These are phyloP conservation scores for Phytophthora rubi DNA, from an alignment of 352 stramenopile species.

Conservation along the genomic window DNA sequence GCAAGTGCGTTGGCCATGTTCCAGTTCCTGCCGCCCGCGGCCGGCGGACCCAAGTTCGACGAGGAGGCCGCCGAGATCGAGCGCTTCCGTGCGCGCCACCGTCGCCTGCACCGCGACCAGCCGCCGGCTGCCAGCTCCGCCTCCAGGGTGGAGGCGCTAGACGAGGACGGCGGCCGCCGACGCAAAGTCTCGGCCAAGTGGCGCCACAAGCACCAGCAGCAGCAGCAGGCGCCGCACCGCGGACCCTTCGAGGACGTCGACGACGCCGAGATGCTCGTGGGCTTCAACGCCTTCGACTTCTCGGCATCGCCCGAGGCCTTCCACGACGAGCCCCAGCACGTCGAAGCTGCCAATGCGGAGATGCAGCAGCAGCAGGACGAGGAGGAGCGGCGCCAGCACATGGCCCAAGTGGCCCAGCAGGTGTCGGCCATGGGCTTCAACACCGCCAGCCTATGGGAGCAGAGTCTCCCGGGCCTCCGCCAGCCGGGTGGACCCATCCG, in stretches of 20 bases:
- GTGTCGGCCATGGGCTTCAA: slow-evolving; percentile 34
- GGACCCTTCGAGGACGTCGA: slow-evolving; percentile 11
- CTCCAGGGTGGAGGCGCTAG: slow-evolving; percentile 8
- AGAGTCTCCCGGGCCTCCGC: slow-evolving; percentile 17
- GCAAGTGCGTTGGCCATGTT: slow-evolving; percentile 16
- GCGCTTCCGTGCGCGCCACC: slow-evolving; percentile 44
- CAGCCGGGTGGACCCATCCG: no score
- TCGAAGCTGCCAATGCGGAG: neutral
- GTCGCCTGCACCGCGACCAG: slow-evolving; percentile 36
- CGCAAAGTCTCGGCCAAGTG: slow-evolving; percentile 45
- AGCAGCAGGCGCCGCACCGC: neutral
- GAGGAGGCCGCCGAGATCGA: slow-evolving; percentile 42
- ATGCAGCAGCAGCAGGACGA: neutral
- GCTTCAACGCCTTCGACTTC: slow-evolving; percentile 54
- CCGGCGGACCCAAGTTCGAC: neutral
- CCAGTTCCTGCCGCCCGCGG: slow-evolving; percentile 12
- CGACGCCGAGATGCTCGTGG: slow-evolving; percentile 16
- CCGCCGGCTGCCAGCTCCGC: neutral
- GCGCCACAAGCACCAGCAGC: slow-evolving; percentile 32
- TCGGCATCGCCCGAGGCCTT: slow-evolving; percentile 36
- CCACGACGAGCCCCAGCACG: neutral
- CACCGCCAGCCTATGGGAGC: slow-evolving; percentile 43
- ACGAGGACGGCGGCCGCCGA: slow-evolving; percentile 35
- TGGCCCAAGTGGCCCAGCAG: slow-evolving; percentile 22
- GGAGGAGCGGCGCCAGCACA: slow-evolving; percentile 6